Percentiles rank a stretch among this genome's conserved stretches.
These are phyloP conservation scores for Eimeria maxima DNA, from an alignment of 169 alveolate genomes.

Conservation along the genomic window DNA sequence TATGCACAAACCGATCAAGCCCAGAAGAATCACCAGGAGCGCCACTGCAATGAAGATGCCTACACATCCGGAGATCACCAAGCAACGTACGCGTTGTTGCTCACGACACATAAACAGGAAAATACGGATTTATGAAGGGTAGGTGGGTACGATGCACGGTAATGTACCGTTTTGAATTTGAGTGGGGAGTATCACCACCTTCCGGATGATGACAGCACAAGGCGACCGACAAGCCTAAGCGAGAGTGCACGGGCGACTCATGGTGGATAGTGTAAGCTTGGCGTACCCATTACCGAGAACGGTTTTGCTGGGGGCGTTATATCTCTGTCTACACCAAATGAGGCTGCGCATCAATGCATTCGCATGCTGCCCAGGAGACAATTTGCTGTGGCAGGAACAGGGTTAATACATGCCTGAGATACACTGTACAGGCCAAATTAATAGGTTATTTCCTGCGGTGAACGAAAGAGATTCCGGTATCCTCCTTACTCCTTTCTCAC, in stretches of 20 bases:
- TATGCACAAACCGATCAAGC: slow-evolving; percentile 21
- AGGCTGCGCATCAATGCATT: neutral
- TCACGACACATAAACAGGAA: neutral
- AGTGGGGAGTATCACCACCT: neutral
- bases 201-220: neutral
- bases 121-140: neutral
- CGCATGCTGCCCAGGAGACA: neutral
- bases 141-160: neutral
- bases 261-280: neutral
- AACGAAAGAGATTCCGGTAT: neutral
- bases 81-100: neutral
- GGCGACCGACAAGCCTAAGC: neutral
- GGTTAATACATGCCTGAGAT: neutral
- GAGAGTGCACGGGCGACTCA: neutral
- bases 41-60: neutral
- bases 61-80: neutral
- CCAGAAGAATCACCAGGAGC: neutral
- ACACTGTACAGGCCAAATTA: neutral
- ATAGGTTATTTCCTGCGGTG: neutral
- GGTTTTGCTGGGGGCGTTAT: neutral
- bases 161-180: neutral
- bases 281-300: neutral
- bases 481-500: neutral
- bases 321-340: neutral
- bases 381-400: neutral